Percentiles rank a stretch among this genome's conserved stretches.
These are phyloP conservation scores for Thermomucor indicae-seudaticae DNA, from an alignment of 371 early-diverging fungal genomes.

Conservation along the genomic window DNA sequence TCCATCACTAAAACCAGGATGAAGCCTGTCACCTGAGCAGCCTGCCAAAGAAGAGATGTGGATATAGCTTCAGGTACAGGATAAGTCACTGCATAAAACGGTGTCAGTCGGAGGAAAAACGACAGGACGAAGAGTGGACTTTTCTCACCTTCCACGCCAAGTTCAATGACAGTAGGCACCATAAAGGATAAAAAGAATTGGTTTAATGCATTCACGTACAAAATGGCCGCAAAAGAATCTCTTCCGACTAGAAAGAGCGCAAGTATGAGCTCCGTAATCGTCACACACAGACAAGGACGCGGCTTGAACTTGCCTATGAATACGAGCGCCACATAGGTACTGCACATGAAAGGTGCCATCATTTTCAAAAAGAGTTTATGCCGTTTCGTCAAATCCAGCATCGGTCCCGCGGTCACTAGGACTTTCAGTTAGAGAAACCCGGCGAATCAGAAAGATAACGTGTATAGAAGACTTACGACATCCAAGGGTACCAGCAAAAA, in stretches of 20 bases:
- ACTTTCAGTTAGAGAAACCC: constrained; percentile 21
- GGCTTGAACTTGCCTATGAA: constrained; percentile 32
- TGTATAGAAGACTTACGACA: constrained; percentile 25
- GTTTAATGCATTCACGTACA: constrained; percentile 26
- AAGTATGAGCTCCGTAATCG: too few relatives aligned
- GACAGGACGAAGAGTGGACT: too few relatives aligned
- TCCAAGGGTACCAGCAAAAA: constrained; percentile 49
- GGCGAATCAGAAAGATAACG: constrained; percentile 13
- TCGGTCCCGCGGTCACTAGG: constrained; percentile 42
- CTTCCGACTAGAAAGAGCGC: constrained; percentile 24
- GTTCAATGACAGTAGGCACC: constrained; percentile 31
- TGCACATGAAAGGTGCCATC: constrained; percentile 45
- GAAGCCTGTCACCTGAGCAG: constrained; percentile 24
- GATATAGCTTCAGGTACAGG: constrained; percentile 27
- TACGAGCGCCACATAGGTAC: constrained; percentile 43
- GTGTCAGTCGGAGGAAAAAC: too few relatives aligned
- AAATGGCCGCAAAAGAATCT: constrained; percentile 26
- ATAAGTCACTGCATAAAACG: background rate
- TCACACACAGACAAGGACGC: too few relatives aligned
- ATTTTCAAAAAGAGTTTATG: constrained; percentile 40
- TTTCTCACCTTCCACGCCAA: constrained; percentile 36
- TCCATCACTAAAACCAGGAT: constrained; percentile 32
- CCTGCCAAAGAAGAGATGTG: constrained; percentile 36
- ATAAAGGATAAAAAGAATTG: constrained; percentile 33
- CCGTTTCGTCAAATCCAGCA: constrained; percentile 51